Base-by-base conservation (phyloP, 2,329 filamentous ascomycete species). In the Fusarium bulbicola region DNA sequence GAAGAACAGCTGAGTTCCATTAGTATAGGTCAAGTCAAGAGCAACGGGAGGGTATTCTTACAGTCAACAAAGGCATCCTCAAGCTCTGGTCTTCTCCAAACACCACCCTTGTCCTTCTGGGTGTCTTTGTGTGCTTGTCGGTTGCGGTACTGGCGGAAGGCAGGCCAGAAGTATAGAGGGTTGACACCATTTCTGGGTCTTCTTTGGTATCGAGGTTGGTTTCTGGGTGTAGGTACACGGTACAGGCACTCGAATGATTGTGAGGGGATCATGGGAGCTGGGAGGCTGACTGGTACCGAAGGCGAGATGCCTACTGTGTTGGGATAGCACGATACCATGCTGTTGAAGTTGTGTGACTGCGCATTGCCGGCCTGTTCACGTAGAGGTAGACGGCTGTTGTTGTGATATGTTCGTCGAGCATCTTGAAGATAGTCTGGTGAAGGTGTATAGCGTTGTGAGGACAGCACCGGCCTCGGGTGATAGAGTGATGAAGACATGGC, bases 31-130 rank as follows among this genome's bases (percentile, higher is more conserved):
- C 42, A 39, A 57, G 16, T 16, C 26, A 42, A 37, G 10, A 21
- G 36, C 20, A 13, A 18, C 37, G 15, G 10, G 30, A 3, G 16
- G 36, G 15, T 16, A 53, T 49, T 65, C 86, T 82, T 81, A 92
- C 90, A 89, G 81, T 92, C 90, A 67, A 92, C 86, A 76, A 92
- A 92, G 39, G 89, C 88, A 83, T 89, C 86, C 78, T 92, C 91
- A 14, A 92, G 84, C 73, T 89, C 86, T 7, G 89, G 85, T 42
- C 81, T 80, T 47, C 82, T 79, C 82, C 82, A 84, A 43, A 60
- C 91, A 84, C 91, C 91, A 88, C 80, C 83, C 76, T 91, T 89
- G 72, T 89, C 86, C 75, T 91, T 89, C 66, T 84, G 82, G 65
- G 87, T 86, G 65, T 89, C 88, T 79, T 91, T 91, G 80, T 90